Percentiles rank a stretch among this genome's conserved stretches.
Evolutionary conservation across 768 basidiomycete species (phyloP).

Genomic region (Phylloporus sp.): DNA sequence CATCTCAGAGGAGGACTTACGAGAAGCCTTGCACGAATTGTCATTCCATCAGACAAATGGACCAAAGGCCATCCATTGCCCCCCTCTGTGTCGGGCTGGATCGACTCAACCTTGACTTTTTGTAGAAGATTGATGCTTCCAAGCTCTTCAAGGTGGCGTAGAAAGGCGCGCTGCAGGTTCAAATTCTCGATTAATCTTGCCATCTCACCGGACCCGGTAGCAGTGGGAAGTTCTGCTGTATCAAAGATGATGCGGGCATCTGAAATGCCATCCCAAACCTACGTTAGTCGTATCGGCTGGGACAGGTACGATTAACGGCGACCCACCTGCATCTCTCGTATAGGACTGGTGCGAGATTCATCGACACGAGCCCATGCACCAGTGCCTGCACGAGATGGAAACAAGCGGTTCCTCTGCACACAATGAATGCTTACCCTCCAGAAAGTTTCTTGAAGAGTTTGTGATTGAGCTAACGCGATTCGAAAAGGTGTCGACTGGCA

Average conservation of each 20-base stretch:
- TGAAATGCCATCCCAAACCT: slow-evolving; percentile 93
- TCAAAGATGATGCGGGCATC: slow-evolving; percentile 74
- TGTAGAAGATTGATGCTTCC: slow-evolving; percentile 63
- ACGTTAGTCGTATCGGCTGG: slow-evolving; percentile 2
- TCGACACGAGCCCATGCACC: slow-evolving; percentile 85
- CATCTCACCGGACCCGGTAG: slow-evolving; percentile 48
- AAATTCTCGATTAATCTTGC: slow-evolving; percentile 87
- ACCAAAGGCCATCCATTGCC: slow-evolving; percentile 78
- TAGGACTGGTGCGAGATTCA: slow-evolving; percentile 55
- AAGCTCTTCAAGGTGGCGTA: slow-evolving; percentile 55
- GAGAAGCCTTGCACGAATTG: slow-evolving; percentile 68
- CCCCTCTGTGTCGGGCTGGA: slow-evolving; percentile 42
- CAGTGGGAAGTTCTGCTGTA: slow-evolving; percentile 40
- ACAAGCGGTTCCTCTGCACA: background rate
- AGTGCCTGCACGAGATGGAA: slow-evolving; percentile 47
- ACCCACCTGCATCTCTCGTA: slow-evolving; percentile 83
- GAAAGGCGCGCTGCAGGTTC: slow-evolving; percentile 84
- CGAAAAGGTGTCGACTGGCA: slow-evolving; percentile 53
- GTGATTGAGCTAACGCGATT: slow-evolving; percentile 89
- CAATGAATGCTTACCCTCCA: slow-evolving; percentile 47
- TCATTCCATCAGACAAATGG: slow-evolving; percentile 62
- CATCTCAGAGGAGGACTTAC: slow-evolving; percentile 39
- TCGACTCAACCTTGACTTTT: slow-evolving; percentile 68
- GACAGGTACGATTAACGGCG: background rate
- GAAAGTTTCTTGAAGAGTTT: slow-evolving; percentile 61